Evolutionary conservation across 2,329 filamentous ascomycete species (phyloP).

Genomic region (Claviceps digitariae): DNA sequence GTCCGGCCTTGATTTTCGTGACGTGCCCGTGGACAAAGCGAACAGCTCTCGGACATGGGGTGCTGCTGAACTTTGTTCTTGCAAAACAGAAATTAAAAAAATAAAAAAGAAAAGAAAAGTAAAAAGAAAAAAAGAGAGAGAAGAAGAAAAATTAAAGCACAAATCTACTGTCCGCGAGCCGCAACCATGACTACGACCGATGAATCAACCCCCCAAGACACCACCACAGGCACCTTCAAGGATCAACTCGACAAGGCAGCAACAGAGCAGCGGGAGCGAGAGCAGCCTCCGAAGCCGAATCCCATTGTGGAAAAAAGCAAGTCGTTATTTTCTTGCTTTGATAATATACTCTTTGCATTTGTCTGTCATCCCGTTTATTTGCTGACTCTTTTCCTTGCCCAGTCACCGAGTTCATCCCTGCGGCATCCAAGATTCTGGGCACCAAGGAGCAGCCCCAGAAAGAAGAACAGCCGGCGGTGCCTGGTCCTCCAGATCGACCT

Average conservation of each 20-base stretch:
- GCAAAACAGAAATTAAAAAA: no score
- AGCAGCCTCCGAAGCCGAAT: constrained; percentile 16
- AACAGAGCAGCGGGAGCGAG: constrained; percentile 16
- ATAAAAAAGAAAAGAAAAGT: not conserved
- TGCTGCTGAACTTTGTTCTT: no score
- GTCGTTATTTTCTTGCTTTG: no score
- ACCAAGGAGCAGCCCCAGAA: constrained; percentile 14
- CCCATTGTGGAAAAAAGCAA: constrained; percentile 31
- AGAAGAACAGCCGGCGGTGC: constrained; percentile 9
- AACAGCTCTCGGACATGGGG: not conserved
- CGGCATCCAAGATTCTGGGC: constrained; percentile 27
- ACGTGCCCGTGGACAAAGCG: not conserved
- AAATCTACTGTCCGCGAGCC: not conserved
- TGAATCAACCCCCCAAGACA: constrained; percentile 9
- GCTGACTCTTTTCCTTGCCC: not conserved
- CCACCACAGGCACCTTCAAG: constrained; percentile 29
- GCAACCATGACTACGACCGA: constrained; percentile 4
- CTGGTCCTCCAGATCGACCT: constrained; percentile 29
- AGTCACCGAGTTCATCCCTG: constrained; percentile 32
- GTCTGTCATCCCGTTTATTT: not conserved
- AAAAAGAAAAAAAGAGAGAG: not conserved
- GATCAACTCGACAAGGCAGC: constrained; percentile 30
- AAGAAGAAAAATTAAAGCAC: not conserved
- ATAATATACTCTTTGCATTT: no score
- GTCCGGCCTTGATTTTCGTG: no score